These are phyloP conservation scores for Saussurea involucrata DNA, from an alignment of 129 eudicot genomes.

Conservation along the genomic window DNA sequence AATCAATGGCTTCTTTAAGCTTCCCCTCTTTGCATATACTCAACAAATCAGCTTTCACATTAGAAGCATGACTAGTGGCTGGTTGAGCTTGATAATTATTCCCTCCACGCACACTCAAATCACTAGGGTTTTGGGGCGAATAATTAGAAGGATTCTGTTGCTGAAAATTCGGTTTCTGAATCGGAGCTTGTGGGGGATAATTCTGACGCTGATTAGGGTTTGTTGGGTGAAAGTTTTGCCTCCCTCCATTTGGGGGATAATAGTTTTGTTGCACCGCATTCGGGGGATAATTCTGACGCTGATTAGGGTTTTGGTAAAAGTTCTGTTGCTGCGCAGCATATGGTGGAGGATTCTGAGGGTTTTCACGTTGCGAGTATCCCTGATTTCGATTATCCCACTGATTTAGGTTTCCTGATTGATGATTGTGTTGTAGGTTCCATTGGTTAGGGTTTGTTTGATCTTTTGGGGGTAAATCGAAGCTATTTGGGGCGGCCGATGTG, in stretches of 20 bases:
- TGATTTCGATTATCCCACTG: conserved; percentile 14
- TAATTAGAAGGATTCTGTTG: neutral
- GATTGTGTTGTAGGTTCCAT: conserved; percentile 21
- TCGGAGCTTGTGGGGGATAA: conserved; percentile 14
- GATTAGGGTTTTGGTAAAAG: conserved; percentile 9
- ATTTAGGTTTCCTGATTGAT: conserved; percentile 8
- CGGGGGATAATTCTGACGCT: conserved; percentile 13
- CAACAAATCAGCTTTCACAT: conserved; percentile 21
- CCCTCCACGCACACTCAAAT: neutral
- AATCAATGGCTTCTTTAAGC: conserved; percentile 30
- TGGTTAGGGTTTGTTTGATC: conserved; percentile 24
- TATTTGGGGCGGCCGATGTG: conserved; percentile 20
- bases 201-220: neutral
- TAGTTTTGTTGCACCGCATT: conserved; percentile 6
- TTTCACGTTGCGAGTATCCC: neutral
- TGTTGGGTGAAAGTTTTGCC: neutral
- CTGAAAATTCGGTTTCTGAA: conserved; percentile 6
- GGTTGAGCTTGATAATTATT: neutral
- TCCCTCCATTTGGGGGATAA: conserved; percentile 10
- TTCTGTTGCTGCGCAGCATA: neutral
- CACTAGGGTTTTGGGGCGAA: neutral
- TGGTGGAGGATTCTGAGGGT: conserved; percentile 21
- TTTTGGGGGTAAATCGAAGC: conserved; percentile 11
- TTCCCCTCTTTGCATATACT: conserved; percentile 27
- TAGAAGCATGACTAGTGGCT: neutral